Percentiles rank a stretch among this genome's conserved stretches.
These are phyloP conservation scores for Arthroderma uncinatum DNA, from an alignment of 2,329 filamentous ascomycete genomes.

Conservation along the genomic window DNA sequence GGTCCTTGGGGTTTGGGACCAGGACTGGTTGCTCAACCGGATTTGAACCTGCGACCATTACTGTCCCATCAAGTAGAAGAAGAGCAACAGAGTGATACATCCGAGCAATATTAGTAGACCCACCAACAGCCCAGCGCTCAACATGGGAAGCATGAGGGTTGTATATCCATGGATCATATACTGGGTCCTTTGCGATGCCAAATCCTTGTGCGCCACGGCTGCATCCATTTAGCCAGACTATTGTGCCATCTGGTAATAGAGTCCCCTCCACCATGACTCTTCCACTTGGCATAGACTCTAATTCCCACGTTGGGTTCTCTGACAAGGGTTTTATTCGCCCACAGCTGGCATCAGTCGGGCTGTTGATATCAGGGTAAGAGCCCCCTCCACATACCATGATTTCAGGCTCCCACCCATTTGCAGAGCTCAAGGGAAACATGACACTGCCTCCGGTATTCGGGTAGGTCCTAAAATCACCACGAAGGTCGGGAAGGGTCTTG, in stretches of 20 bases:
- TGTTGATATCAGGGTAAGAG: conserved; percentile 48
- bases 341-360: conserved; percentile 49
- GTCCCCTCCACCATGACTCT: conserved; percentile 51
- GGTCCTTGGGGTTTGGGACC: conserved; percentile 33
- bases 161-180: conserved; percentile 48
- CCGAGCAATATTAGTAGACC: conserved; percentile 35
- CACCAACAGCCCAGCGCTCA: conserved; percentile 39
- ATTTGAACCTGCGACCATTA: conserved; percentile 50
- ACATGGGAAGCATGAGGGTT: conserved; percentile 43
- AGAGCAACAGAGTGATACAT: conserved; percentile 53
- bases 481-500: conserved; percentile 41
- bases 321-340: conserved; percentile 45
- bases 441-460: conserved; percentile 51
- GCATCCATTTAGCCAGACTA: conserved; percentile 50
- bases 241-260: conserved; percentile 49
- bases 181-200: conserved; percentile 44
- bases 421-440: conserved; percentile 43
- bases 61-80: conserved; percentile 48
- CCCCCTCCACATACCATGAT: conserved; percentile 50
- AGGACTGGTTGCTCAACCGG: conserved; percentile 49
- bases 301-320: conserved; percentile 41
- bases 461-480: conserved; percentile 48
- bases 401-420: conserved; percentile 44
- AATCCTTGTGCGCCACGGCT: conserved; percentile 50
- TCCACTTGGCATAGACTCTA: conserved; percentile 49